Evolutionary conservation across 108 stramenopile species (phyloP), one percentile per base, ranked within the genome.

Genomic region (Pseudonitzschia pungens): DNA sequence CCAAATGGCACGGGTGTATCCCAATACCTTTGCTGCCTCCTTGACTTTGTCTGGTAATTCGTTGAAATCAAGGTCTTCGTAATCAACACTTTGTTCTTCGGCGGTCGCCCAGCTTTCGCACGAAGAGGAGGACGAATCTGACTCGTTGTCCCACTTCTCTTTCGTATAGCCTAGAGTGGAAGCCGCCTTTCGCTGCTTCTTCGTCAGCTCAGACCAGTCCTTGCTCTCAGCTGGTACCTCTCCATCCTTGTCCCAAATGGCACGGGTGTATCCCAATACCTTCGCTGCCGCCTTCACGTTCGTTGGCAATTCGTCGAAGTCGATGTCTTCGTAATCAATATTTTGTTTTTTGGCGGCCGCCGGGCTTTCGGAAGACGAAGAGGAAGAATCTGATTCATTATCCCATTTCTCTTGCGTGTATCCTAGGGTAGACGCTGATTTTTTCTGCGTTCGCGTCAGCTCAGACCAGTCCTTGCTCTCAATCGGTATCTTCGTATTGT

Each of bases 161-260:
- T 84, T 27, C 43, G 78, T 76, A 64, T 77, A 87, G 15, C 82
- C 81, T 7, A 87, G 32, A 29, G 80, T 51, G 14, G 12, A 45
- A 1, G 80, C 82, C 21, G 79, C 84, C 21, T 74, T 56, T 64
- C 74, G 86, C 71, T 87, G 82, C 0, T 76, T 74, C 21, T 71
- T 51, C 6, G 72, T 77, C 20, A 87, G 72, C 36, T 82, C 72
- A 4, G 52, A 28, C 86, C 86, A 87, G 15, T 55, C 29, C 22
- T 66, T 63, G 41, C 77, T 75, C n/a, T 48, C 26, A 9, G 3
- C 41, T 20, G 72, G 58, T 26, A 67, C 56, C 26, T 77, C 64
- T 57, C 74, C 52, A 50, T 80, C 73, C 12, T 76, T 58, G 56
- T 84, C 69, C 86, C 86, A 84, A 51, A 74, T 51, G 24, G 58